Evolutionary conservation across 2,329 filamentous ascomycete genomes (phyloP).

Genomic region (Aspergillus sp.): DNA sequence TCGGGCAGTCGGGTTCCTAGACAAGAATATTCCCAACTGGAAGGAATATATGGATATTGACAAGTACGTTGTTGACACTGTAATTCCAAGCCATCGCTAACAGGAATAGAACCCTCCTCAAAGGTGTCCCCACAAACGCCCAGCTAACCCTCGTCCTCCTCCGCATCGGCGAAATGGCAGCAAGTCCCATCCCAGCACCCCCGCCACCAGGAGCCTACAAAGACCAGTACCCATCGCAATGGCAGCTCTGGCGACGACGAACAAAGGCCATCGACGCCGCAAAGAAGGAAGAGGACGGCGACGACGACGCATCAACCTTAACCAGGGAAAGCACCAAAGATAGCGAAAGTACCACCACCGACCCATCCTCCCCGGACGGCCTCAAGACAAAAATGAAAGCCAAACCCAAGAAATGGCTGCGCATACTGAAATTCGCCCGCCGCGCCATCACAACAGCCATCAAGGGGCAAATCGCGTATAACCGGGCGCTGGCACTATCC

Average conservation of each 20-base stretch:
- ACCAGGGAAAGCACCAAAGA: neutral
- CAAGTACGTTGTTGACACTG: too few species aligned
- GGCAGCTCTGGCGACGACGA: neutral
- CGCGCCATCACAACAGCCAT: constrained; percentile 67
- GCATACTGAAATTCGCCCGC: constrained; percentile 60
- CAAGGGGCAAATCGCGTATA: constrained; percentile 48
- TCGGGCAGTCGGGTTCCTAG: constrained; percentile 54
- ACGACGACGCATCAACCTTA: neutral
- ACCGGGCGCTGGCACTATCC: constrained; percentile 22
- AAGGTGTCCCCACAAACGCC: constrained; percentile 81
- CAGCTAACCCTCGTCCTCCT: constrained; percentile 79
- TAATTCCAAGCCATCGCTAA: too few species aligned
- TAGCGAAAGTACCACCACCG: neutral
- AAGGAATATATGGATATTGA: constrained; percentile 70
- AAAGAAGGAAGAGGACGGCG: neutral
- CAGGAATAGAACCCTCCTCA: constrained; percentile 61
- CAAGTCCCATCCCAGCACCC: constrained; percentile 75
- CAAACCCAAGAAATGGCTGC: constrained; percentile 52
- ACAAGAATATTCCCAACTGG: constrained; percentile 64
- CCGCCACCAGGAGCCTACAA: constrained; percentile 29
- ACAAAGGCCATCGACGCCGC: neutral
- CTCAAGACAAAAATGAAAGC: neutral
- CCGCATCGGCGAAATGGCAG: constrained; percentile 68
- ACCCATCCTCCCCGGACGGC: neutral
- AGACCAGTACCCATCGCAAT: neutral